phyloP scores from a whole-genome alignment of 768 basidiomycete genomes.

The Pulveroboletus sp. region DNA sequence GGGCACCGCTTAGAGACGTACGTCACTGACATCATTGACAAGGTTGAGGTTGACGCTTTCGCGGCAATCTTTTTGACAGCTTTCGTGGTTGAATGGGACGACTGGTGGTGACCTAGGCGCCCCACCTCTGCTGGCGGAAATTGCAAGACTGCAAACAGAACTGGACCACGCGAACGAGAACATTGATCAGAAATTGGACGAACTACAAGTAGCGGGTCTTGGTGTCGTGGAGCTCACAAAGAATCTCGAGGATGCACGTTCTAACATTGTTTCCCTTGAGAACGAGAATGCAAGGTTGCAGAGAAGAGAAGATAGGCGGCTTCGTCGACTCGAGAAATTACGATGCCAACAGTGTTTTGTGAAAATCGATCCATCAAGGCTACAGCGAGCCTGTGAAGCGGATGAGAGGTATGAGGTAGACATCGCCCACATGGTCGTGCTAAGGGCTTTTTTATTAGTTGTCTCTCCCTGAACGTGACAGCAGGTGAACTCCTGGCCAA shows the following conservation, averaged over 20 bases:
- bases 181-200: constrained; percentile 85
- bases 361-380: constrained; percentile 50
- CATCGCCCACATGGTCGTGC: not conserved
- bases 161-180: constrained; percentile 77
- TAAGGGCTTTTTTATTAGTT: constrained; percentile 34
- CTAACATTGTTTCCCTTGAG: constrained; percentile 52
- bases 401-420: constrained; percentile 56
- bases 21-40: constrained; percentile 20
- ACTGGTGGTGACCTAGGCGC: constrained; percentile 47
- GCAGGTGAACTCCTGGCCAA: constrained; percentile 45
- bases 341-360: constrained; percentile 67
- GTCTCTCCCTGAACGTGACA: constrained; percentile 43
- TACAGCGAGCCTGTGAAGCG: constrained; percentile 37
- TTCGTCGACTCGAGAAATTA: constrained; percentile 52
- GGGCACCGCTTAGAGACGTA: constrained; percentile 74
- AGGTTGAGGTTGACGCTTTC: not conserved
- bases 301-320: constrained; percentile 65
- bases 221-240: constrained; percentile 67
- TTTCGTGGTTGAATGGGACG: constrained; percentile 70
- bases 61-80: constrained; percentile 35
- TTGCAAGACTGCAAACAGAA: constrained; percentile 66
- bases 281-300: constrained; percentile 63
- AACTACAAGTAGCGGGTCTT: constrained; percentile 74
- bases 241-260: constrained; percentile 68
- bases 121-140: constrained; percentile 66